Conservation (phyloP, 2,329 filamentous ascomycete species). For the Volutella citrinella region DNA sequence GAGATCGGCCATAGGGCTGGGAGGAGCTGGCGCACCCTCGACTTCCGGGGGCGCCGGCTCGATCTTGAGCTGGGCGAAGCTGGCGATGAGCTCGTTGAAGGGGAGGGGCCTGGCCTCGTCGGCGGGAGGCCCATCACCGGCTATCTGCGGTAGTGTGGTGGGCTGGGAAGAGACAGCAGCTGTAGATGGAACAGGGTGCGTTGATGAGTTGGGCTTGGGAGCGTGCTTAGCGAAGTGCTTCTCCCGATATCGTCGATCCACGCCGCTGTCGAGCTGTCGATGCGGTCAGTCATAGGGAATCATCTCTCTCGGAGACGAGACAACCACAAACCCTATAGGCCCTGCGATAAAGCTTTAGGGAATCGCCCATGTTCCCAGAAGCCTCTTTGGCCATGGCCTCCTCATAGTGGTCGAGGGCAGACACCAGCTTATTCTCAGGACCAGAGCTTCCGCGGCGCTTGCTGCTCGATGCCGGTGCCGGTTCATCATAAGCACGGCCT, state of each 20-base stretch:
- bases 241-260: conserved; percentile 83
- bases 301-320: no score
- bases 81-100: conserved; percentile 67
- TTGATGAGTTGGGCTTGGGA: no score
- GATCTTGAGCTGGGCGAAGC: conserved; percentile 71
- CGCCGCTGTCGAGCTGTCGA: conserved; percentile 72
- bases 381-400: conserved; percentile 85
- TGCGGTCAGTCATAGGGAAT: no score
- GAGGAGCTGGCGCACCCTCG: conserved; percentile 67
- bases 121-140: conserved; percentile 44
- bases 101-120: conserved; percentile 44
- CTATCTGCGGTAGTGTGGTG: conserved; percentile 1
- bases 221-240: conserved; percentile 66
- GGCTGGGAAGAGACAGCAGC: no score
- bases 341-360: conserved; percentile 80
- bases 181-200: no score
- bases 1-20: conserved; percentile 74
- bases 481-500: conserved; percentile 32
- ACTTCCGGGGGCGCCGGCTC: conserved; percentile 63
- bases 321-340: conserved; percentile 71
- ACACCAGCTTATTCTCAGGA: conserved; percentile 51
- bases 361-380: conserved; percentile 83
- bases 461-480: conserved; percentile 3
- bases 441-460: conserved; percentile 12
- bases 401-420: conserved; percentile 91